Evolutionary conservation across 208 protist genomes (phyloP).

Genomic region (Trypanosoma grayi): DNA sequence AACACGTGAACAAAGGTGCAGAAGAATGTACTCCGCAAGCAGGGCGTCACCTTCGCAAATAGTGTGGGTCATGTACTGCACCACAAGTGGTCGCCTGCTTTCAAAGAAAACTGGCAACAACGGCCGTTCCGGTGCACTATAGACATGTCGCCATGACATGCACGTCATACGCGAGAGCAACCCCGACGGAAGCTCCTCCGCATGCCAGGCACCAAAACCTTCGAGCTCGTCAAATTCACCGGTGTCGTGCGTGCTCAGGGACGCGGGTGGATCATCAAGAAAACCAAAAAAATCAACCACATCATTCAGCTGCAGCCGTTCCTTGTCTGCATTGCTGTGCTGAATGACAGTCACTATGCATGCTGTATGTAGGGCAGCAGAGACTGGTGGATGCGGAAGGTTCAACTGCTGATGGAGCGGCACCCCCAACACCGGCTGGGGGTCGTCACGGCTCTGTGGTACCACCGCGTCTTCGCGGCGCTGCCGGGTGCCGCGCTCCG

Average conservation of each 20-base stretch:
- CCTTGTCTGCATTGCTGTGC: background rate
- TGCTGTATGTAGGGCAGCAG: constrained; percentile 17
- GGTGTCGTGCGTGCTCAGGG: background rate
- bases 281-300: constrained; percentile 78
- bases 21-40: constrained; percentile 62
- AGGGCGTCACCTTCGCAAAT: constrained; percentile 61
- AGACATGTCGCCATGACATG: constrained; percentile 20
- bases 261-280: constrained; percentile 26
- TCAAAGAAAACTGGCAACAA: constrained; percentile 8
- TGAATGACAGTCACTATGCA: constrained; percentile 44
- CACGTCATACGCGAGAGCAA: constrained; percentile 54
- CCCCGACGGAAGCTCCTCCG: constrained; percentile 34
- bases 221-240: constrained; percentile 38
- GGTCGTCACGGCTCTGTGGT: background rate
- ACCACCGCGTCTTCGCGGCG: constrained; percentile 3
- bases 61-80: constrained; percentile 26
- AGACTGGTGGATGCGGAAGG: constrained; percentile 33
- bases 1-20: constrained; percentile 67
- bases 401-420: constrained; percentile 27
- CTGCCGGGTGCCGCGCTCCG: constrained; percentile 6
- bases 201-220: constrained; percentile 50
- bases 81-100: constrained; percentile 6
- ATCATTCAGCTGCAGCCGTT: constrained; percentile 54
- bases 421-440: background rate
- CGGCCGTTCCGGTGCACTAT: constrained; percentile 24